These are phyloP conservation scores for Prunus fruticosa DNA, from an alignment of 306 rosid species.

Conservation along the genomic window DNA sequence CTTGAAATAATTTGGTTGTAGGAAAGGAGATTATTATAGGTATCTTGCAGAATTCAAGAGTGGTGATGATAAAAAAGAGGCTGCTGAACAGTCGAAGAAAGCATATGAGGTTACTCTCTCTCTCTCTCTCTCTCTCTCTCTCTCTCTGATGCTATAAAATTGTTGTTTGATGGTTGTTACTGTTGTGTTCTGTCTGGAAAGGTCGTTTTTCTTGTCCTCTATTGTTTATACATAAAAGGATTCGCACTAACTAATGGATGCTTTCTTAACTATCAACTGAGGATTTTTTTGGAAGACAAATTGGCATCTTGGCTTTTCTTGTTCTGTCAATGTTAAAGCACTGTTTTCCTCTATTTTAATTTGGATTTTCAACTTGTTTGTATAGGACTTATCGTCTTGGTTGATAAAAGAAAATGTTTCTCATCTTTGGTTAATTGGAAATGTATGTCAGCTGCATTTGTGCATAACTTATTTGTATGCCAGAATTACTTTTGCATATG, in stretches of 20 bases:
- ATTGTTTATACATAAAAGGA: neutral
- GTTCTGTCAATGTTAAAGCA: neutral
- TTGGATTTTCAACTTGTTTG: neutral
- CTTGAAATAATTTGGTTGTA: constrained; percentile 32
- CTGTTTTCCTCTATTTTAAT: neutral
- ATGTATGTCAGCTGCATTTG: neutral
- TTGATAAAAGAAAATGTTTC: neutral
- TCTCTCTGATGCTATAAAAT: neutral
- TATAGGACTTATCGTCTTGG: neutral
- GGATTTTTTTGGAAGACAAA: neutral
- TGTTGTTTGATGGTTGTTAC: neutral
- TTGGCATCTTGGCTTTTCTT: neutral
- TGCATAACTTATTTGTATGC: neutral
- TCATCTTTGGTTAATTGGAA: neutral
- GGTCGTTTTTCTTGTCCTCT: neutral
- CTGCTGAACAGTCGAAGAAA: constrained; percentile 78
- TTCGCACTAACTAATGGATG: neutral
- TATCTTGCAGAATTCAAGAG: constrained; percentile 79
- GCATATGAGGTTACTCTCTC: constrained; percentile 70
- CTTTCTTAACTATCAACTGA: neutral
- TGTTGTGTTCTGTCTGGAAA: neutral
- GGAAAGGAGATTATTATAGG: constrained; percentile 94
- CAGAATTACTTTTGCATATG: neutral
- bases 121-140: no score
- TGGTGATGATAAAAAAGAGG: constrained; percentile 70